Evolutionary conservation across 306 rosid genomes (phyloP), one percentile per base, ranked within the genome.

Genomic region (Trichosanthes cucumerina): DNA sequence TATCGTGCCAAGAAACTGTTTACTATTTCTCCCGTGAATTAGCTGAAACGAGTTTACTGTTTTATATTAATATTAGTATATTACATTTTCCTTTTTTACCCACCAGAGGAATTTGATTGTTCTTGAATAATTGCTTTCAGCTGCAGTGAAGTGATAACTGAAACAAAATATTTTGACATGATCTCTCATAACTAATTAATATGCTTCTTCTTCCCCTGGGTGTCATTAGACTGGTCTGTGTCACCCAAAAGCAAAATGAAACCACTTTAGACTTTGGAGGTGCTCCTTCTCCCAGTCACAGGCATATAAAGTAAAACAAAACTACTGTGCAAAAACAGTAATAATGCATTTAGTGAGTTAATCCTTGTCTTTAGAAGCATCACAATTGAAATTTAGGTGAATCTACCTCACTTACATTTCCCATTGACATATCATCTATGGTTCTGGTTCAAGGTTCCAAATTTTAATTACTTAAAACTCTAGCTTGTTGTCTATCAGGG

Each of bases 21-120:
- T 74, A 74, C 78, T 74, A 9, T 74, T 74, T 74, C 78, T 50
- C 78, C 62, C 78, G 78, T 74, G 78, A 74, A 50, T 74, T 50
- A 31, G 43, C 62, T 74, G 44, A 74, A 50, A 49, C 50, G 46
- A 49, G 62, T 15, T 28, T 50, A 1, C 28, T 28, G 41, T 47
- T 46, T 5, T 47, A 23, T 43, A 43, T 71, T 71, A 0, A 6
- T 46, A 39, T 46, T 62, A 21, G 79, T 33, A 19, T 74, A 19
- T 74, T 31, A 15, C 15, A 26, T 72, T 72, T 71, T 72, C 13
- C 56, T 5, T 69, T 72, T 74, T 74, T n/a, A n/a, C 7, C 77
- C 62, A 28, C 18, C 28, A 31, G 28, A 50, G 43, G 46, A 74
- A 31, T 74, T 47, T 3, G 16, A 50, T 50, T 16, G 78, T 18